Percentiles rank a stretch among this genome's conserved stretches.
phyloP scores from a whole-genome alignment of 2,329 filamentous ascomycete genomes.

The Penicillium concentricum region DNA sequence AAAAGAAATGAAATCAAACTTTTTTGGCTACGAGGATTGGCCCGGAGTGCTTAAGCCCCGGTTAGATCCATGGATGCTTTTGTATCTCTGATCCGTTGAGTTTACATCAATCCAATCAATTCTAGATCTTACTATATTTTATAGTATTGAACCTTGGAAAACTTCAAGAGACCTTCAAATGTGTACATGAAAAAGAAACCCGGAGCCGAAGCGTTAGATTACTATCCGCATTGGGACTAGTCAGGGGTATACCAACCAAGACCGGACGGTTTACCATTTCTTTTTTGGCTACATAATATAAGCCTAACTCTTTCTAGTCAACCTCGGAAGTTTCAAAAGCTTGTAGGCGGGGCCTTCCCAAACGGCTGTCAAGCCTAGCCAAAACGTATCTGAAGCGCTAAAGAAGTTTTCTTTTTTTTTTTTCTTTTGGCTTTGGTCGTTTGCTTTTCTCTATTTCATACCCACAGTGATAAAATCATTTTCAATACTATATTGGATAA shows the following conservation, averaged over 20 bases:
- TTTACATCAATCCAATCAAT: too few species aligned
- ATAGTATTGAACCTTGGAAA: background rate
- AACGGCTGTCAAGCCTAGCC: conserved; percentile 25
- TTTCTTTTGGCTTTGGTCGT: background rate
- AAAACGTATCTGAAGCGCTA: background rate
- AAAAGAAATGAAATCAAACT: too few species aligned
- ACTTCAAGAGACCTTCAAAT: background rate
- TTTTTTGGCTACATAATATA: background rate
- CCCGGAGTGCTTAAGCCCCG: background rate
- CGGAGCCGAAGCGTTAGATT: background rate
- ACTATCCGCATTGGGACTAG: conserved; percentile 15
- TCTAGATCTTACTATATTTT: background rate
- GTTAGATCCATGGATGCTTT: too few species aligned
- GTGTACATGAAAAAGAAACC: background rate
- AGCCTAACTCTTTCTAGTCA: background rate
- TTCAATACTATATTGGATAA: background rate
- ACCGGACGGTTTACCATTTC: background rate
- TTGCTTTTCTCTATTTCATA: background rate
- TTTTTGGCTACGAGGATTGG: background rate
- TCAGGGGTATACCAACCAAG: conserved; percentile 16
- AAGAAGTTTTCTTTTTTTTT: conserved; percentile 8
- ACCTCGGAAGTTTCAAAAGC: conserved; percentile 10
- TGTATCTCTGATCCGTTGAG: too few species aligned
- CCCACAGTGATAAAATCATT: too few species aligned
- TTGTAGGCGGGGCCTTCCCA: conserved; percentile 10